Percentiles rank a stretch among this genome's conserved stretches.
phyloP scores from a whole-genome alignment of 768 basidiomycete genomes.

The Russula abietina region DNA sequence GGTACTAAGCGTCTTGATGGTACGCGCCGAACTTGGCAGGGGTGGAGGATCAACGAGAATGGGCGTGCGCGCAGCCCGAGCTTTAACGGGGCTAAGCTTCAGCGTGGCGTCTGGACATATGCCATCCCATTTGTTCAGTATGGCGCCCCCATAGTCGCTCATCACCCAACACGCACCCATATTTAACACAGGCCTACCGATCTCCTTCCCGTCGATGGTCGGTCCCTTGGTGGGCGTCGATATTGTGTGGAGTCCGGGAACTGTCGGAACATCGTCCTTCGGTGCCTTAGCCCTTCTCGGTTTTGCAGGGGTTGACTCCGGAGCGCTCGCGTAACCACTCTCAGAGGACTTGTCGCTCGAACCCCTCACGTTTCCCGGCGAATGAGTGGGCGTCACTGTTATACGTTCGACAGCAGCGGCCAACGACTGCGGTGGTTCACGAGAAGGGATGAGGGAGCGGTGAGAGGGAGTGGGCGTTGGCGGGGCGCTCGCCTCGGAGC shows the following conservation, averaged over 20 bases:
- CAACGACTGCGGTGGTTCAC: slow-evolving; percentile 62
- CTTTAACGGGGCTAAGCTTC: slow-evolving; percentile 71
- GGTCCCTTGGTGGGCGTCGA: slow-evolving; percentile 17
- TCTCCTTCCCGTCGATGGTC: slow-evolving; percentile 47
- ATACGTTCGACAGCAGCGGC: slow-evolving; percentile 67
- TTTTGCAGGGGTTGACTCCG: slow-evolving; percentile 5
- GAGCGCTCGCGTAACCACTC: slow-evolving; percentile 24
- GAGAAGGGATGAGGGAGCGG: slow-evolving; percentile 45
- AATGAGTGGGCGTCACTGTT: slow-evolving; percentile 28
- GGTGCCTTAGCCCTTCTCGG: slow-evolving; percentile 8
- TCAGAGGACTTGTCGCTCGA: slow-evolving; percentile 19
- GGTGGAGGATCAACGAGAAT: slow-evolving; percentile 44
- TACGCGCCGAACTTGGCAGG: neutral
- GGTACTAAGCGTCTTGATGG: slow-evolving; percentile 48
- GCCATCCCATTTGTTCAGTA: neutral
- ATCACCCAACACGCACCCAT: slow-evolving; percentile 43
- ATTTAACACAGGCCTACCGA: slow-evolving; percentile 65
- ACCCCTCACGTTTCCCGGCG: slow-evolving; percentile 4
- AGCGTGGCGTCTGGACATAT: slow-evolving; percentile 49
- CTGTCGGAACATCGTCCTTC: neutral
- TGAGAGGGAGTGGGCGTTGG: slow-evolving; percentile 43
- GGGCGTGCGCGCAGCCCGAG: slow-evolving; percentile 53
- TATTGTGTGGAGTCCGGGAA: slow-evolving; percentile 6
- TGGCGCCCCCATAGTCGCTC: slow-evolving; percentile 3
- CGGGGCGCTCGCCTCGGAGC: slow-evolving; percentile 59